phyloP scores from a whole-genome alignment of 495 filamentous ascomycete genomes.

The Neurospora sp. region DNA sequence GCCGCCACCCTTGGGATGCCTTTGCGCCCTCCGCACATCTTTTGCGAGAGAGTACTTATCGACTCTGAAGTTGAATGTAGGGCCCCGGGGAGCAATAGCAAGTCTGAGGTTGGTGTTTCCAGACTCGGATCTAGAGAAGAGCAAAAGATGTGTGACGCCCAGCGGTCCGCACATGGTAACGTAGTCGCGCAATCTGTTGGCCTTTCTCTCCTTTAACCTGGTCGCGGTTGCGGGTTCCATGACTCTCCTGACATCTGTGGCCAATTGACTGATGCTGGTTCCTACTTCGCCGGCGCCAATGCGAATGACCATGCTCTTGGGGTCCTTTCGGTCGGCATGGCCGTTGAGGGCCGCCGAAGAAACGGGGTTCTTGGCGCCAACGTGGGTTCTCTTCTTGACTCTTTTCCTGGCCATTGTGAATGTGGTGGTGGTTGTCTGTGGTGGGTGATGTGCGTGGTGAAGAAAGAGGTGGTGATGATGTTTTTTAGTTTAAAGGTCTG shows the following conservation, averaged over 20 bases:
- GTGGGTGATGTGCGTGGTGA: not conserved
- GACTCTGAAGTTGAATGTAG: constrained; percentile 90
- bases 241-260: constrained; percentile 80
- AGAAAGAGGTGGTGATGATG: not conserved
- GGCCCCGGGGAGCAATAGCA: constrained; percentile 78
- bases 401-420: constrained; percentile 64
- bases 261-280: constrained; percentile 80
- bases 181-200: constrained; percentile 86
- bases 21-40: constrained; percentile 71
- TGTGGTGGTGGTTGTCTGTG: not conserved
- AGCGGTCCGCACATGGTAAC: constrained; percentile 91
- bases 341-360: constrained; percentile 23
- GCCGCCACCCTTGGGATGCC: constrained; percentile 67
- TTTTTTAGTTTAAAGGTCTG: not conserved
- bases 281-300: constrained; percentile 92
- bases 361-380: constrained; percentile 52
- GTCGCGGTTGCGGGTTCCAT: constrained; percentile 94
- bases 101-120: constrained; percentile 91
- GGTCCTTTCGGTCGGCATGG: constrained; percentile 45
- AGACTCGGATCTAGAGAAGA: constrained; percentile 82
- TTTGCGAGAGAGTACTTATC: constrained; percentile 92
- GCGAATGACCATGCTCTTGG: constrained; percentile 97
- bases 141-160: constrained; percentile 84
- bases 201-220: constrained; percentile 77
- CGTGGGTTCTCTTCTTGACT: constrained; percentile 84